Evolutionary conservation across 495 filamentous ascomycete genomes (phyloP).

Genomic region (Penicillium mononematosum): DNA sequence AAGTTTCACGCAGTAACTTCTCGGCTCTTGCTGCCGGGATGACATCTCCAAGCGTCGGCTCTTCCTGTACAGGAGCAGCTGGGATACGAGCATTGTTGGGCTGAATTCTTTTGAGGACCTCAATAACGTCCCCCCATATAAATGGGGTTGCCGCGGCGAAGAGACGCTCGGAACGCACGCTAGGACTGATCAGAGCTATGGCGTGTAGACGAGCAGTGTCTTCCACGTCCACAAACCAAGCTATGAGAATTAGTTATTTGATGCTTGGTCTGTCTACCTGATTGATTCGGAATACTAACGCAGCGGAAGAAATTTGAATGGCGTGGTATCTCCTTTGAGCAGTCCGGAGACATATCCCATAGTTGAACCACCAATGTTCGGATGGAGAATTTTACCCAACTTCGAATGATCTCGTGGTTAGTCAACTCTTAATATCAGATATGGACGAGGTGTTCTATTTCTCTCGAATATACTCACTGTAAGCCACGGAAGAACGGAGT

Average conservation of each 20-base stretch:
- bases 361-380: conserved; percentile 25
- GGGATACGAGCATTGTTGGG: neutral
- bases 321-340: conserved; percentile 26
- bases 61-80: conserved; percentile 9
- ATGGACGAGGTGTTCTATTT: neutral
- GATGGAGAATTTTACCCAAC: conserved; percentile 32
- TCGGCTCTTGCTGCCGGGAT: conserved; percentile 17
- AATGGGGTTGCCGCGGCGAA: conserved; percentile 41
- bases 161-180: conserved; percentile 42
- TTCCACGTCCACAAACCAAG: conserved; percentile 45
- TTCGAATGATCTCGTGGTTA: neutral
- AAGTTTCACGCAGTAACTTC: conserved; percentile 20
- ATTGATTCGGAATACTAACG: conserved; percentile 18
- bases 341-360: conserved; percentile 26
- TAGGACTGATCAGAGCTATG: conserved; percentile 41
- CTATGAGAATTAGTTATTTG: neutral
- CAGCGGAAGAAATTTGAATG: conserved; percentile 19
- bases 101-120: conserved; percentile 2
- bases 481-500: conserved; percentile 48
- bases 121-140: conserved; percentile 36
- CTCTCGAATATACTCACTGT: conserved; percentile 21
- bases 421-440: neutral
- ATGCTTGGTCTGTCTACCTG: neutral
- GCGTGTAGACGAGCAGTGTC: conserved; percentile 52
- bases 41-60: conserved; percentile 24